Base-by-base conservation (phyloP, 2,329 filamentous ascomycete species). In the Nemania diffusa region DNA sequence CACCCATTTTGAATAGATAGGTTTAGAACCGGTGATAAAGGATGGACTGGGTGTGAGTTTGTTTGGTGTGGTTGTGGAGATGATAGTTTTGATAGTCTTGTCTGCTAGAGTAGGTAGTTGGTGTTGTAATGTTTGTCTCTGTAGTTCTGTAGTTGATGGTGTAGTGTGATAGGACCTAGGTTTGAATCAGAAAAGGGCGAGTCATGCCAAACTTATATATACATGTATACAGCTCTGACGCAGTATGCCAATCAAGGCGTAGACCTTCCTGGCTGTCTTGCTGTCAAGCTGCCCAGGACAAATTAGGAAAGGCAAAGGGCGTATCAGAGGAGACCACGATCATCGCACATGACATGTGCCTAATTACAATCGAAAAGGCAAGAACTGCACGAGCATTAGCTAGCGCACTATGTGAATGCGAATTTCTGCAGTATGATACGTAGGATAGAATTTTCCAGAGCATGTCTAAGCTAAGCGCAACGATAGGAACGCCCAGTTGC, bases 1-100 rank as follows among this genome's bases (percentile, higher is more conserved):
- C 92, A 83, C 92, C 92, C 92, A 96, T 95, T 73, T 80, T 90
- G 56, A 40, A 57, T 46, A 8, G 27, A 73, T 75, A 70, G 44
- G 42, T 53, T 1, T 53, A 9, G 27, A 53, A n/a, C 26, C 3
- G 37, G 64, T 67, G 17, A 9, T 2, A 17, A 48, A 9, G 29
- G 44, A 3, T 51, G 15, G 22, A n/a, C n/a, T 53, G 6, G 17
- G 20, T 15, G 29, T 62, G 48, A 26, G 29, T 9, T 32, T 22
- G 51, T 65, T 17, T 11, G 24, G 29, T 64, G 56, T 48, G 57
- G 64, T 58, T 67, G 50, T 64, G 57, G 50, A 48, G 48, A 57
- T 61, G 53, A 48, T 64, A 50, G 50, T 42, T 48, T 62, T 42
- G 44, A 27, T 50, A 37, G 55, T 50, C 11, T 52, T 61, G n/a